Evolutionary conservation across 352 stramenopile species (phyloP).

Genomic region (Phytophthora lateralis): DNA sequence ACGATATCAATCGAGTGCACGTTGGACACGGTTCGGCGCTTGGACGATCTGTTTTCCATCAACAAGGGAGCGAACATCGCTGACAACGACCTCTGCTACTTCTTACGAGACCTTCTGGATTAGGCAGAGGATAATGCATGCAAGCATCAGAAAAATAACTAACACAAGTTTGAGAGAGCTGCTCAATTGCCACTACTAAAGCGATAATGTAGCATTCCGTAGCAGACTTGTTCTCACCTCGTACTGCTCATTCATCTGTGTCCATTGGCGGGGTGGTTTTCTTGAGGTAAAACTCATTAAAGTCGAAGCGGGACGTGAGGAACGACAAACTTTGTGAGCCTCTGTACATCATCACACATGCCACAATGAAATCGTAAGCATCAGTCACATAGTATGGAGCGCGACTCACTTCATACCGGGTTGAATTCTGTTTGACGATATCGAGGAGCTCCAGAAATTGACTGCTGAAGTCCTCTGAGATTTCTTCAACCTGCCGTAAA

Average conservation of each 20-base stretch:
- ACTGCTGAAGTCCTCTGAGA: constrained; percentile 62
- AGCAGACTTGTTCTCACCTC: constrained; percentile 16
- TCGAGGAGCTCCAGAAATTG: constrained; percentile 77
- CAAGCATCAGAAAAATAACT: constrained; percentile 2
- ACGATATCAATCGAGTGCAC: constrained; percentile 49
- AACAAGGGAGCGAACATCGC: constrained; percentile 40
- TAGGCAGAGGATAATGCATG: constrained; percentile 7
- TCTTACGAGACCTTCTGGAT: constrained; percentile 71
- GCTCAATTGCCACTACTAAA: constrained; percentile 31
- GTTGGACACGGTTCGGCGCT: constrained; percentile 44
- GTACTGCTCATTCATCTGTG: constrained; percentile 47
- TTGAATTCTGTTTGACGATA: constrained; percentile 63
- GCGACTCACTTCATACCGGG: constrained; percentile 44
- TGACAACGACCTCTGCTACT: constrained; percentile 77
- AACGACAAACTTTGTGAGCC: constrained; percentile 85
- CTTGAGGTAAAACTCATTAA: constrained; percentile 90
- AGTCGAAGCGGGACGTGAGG: constrained; percentile 90
- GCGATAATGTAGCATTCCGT: neutral
- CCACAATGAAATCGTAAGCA: constrained; percentile 6
- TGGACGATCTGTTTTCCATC: constrained; percentile 63
- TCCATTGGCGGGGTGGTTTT: constrained; percentile 53
- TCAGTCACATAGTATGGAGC: neutral
- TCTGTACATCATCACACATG: constrained; percentile 22
- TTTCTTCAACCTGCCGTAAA: constrained; percentile 66
- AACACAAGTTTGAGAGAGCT: constrained; percentile 4